Evolutionary conservation across 176 grass and related monocot genomes (phyloP).

Genomic region (Eragrostis curvula): DNA sequence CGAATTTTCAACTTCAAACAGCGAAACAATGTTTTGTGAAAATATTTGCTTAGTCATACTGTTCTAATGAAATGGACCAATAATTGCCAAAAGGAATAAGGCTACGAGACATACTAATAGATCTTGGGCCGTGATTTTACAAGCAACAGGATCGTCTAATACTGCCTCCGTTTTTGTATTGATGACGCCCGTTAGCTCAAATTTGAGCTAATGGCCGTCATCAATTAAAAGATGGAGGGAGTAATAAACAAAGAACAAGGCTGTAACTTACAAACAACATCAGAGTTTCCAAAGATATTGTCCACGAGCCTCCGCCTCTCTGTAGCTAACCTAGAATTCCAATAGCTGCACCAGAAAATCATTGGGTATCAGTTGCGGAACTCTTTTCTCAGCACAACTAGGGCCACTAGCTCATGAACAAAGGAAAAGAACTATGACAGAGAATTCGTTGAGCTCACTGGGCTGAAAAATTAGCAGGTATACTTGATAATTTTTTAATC

Average conservation of each 20-base stretch:
- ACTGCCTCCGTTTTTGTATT: no score
- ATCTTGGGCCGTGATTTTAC: not conserved
- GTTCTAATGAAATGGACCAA: constrained; percentile 17
- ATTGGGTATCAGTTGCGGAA: constrained; percentile 13
- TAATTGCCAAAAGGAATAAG: not conserved
- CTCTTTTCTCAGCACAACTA: no score
- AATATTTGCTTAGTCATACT: not conserved
- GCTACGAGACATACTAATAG: constrained; percentile 1
- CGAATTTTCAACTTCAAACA: constrained; percentile 29
- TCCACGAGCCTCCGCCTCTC: constrained; percentile 83
- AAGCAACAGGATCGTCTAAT: not conserved
- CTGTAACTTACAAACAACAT: constrained; percentile 85
- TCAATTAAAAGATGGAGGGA: no score
- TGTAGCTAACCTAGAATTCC: constrained; percentile 91
- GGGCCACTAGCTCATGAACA: no score
- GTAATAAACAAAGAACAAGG: not conserved
- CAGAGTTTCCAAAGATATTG: constrained; percentile 61
- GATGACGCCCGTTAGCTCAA: no score
- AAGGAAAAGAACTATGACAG: no score
- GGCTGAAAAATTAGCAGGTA: no score
- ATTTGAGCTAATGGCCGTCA: no score
- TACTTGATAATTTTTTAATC: no score
- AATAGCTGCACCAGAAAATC: constrained; percentile 67
- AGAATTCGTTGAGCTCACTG: no score
- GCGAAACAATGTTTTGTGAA: not conserved